These are phyloP conservation scores for Phytophthora cryptogea DNA, from an alignment of 352 stramenopile species.

Conservation along the genomic window DNA sequence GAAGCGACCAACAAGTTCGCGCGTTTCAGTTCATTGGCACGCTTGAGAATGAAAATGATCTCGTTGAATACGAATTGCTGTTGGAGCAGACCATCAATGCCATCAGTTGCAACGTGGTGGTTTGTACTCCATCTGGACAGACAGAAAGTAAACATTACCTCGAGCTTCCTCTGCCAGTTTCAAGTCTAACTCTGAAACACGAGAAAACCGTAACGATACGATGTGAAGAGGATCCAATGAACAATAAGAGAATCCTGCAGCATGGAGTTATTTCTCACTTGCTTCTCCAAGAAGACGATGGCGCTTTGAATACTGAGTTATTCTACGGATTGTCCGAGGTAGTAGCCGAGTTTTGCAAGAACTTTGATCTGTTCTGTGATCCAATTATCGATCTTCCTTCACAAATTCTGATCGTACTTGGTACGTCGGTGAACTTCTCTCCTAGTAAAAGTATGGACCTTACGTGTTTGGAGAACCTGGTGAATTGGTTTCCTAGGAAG, in stretches of 20 bases:
- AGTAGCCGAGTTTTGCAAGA: conserved; percentile 29
- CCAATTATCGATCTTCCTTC: conserved; percentile 12
- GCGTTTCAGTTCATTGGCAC: conserved; percentile 10
- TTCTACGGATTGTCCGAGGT: conserved; percentile 13
- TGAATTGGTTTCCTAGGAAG: conserved; percentile 23
- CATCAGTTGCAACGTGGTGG: conserved; percentile 9
- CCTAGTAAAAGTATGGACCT: conserved; percentile 17
- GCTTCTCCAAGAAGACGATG: conserved; percentile 8
- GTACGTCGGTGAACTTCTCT: conserved; percentile 8
- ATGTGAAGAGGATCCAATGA: background rate
- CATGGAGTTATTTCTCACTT: conserved; percentile 16
- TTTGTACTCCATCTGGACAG: background rate
- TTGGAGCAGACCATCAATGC: background rate
- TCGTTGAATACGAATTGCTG: conserved; percentile 9
- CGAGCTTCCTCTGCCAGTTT: background rate
- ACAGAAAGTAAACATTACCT: conserved; percentile 5
- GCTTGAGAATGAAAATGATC: conserved; percentile 1
- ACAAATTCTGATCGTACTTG: conserved; percentile 20
- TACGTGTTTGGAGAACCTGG: conserved; percentile 15
- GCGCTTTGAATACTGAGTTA: conserved; percentile 1
- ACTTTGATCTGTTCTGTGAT: conserved; percentile 21
- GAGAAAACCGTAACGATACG: conserved; percentile 2
- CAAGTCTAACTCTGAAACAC: background rate
- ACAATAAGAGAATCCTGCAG: background rate
- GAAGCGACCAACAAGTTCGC: conserved; percentile 3